Evolutionary conservation across 225 moss, liverwort and hornwort genomes (phyloP).

Genomic region (Marchantia paleacea): DNA sequence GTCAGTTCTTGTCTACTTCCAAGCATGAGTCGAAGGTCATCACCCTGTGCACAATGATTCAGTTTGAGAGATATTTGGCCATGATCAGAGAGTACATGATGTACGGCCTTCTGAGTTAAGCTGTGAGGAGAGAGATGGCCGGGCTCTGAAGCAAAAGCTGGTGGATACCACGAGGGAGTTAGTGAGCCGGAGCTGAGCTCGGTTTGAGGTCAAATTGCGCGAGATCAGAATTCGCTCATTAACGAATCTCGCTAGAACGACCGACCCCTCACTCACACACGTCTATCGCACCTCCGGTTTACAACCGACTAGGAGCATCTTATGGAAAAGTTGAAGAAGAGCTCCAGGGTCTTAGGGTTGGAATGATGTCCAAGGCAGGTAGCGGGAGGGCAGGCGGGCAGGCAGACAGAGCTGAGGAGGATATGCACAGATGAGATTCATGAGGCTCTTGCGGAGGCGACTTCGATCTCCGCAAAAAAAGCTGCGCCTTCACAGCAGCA

Average conservation of each 20-base stretch:
- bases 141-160: not conserved
- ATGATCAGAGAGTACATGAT: not conserved
- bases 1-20: not conserved
- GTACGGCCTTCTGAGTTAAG: not conserved
- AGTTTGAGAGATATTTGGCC: not conserved
- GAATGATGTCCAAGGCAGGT: not conserved
- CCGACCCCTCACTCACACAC: not conserved
- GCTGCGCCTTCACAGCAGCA: not conserved
- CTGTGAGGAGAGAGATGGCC: not conserved
- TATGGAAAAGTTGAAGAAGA: not conserved
- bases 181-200: not conserved
- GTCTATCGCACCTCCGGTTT: not conserved
- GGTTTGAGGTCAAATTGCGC: not conserved
- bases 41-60: not conserved
- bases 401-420: not conserved
- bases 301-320: not conserved
- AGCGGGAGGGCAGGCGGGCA: too few relatives aligned
- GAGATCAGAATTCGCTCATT: too few relatives aligned
- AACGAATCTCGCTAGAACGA: not conserved
- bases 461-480: not conserved
- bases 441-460: too few relatives aligned
- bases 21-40: not conserved
- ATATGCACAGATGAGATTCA: not conserved
- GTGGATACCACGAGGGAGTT: not conserved
- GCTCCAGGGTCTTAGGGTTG: too few relatives aligned